Evolutionary conservation across 2,329 filamentous ascomycete species (phyloP).

Genomic region (Helminthosporium solani): DNA sequence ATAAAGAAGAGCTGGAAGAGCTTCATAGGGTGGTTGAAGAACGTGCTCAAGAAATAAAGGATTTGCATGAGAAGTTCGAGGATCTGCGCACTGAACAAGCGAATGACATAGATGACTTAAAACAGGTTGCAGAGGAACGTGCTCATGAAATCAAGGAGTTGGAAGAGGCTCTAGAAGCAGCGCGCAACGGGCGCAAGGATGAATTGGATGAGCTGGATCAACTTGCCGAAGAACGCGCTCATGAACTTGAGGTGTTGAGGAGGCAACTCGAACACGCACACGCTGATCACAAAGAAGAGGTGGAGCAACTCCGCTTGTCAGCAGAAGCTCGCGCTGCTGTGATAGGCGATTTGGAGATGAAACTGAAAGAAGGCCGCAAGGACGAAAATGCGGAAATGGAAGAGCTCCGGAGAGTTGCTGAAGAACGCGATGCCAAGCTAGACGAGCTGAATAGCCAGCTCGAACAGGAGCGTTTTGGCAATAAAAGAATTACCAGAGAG

Average conservation of each 20-base stretch:
- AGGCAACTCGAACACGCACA: background rate
- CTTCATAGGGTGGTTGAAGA: conserved; percentile 13
- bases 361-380: background rate
- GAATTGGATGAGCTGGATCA: background rate
- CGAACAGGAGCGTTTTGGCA: conserved; percentile 21
- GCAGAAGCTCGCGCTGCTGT: background rate
- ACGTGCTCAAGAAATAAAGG: conserved; percentile 22
- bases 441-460: conserved; percentile 40
- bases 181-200: conserved; percentile 25
- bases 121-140: conserved; percentile 52
- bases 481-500: conserved; percentile 6
- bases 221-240: background rate
- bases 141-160: conserved; percentile 42
- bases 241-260: background rate
- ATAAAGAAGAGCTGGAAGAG: conserved; percentile 20
- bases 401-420: background rate
- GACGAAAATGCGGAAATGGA: background rate
- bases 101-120: conserved; percentile 46
- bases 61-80: conserved; percentile 25
- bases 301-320: background rate
- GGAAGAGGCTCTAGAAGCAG: conserved; percentile 29
- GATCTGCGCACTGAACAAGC: conserved; percentile 18
- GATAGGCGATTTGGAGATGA: background rate
- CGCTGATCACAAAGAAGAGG: background rate
- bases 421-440: conserved; percentile 4